Evolutionary conservation across 495 filamentous ascomycete species (phyloP), one percentile per base, ranked within the genome.

Genomic region (Neurospora cerealis): DNA sequence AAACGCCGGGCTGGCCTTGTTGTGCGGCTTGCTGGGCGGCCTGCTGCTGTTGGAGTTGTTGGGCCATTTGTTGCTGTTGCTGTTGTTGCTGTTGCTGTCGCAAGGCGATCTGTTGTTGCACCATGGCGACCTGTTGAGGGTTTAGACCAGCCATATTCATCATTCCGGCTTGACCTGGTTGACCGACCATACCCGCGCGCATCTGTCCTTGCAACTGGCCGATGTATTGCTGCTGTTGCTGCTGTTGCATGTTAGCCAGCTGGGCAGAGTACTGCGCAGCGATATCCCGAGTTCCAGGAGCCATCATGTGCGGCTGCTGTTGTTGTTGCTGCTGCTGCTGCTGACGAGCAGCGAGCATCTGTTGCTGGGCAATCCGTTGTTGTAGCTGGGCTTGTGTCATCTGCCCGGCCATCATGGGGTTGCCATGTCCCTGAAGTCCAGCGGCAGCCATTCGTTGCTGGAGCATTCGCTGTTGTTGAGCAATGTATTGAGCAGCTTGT

Each of bases 391-490:
- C 54, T 71, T 78, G 79, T 69, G 74, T 69, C 73, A 81, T 77
- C 32, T 77, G 78, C 41, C 76, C 75, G 72, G 78, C 79, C 76
- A 84, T 81, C 79, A 84, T 82, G 28, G 76, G 79, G 48, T 77
- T 83, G 42, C 84, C 78, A 39, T 78, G 82, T 77, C 54, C 54
- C 17, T 34, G 54, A 1, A 62, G 24, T 82, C 79, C 1, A 77
- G 78, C 10, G 78, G 72, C 71, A 84, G 75, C 36, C 82, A 80
- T 70, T 82, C 80, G 81, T 21, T 85, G 83, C n/a, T 83, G 85
- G n/a, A 83, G 77, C 48, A 87, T 84, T 28, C 88, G 88, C 69
- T 89, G 89, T 76, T 90, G 88, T 19, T 85, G 83, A 19, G 86
- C 86, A 37, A 87, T 79, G 81, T 87, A 75, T 71, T 79, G 75